A percentile compares a stretch with the other conserved stretches of the same genome.
These are phyloP conservation scores for Thelonectria olida DNA, from an alignment of 2,329 filamentous ascomycete genomes.

Conservation along the genomic window DNA sequence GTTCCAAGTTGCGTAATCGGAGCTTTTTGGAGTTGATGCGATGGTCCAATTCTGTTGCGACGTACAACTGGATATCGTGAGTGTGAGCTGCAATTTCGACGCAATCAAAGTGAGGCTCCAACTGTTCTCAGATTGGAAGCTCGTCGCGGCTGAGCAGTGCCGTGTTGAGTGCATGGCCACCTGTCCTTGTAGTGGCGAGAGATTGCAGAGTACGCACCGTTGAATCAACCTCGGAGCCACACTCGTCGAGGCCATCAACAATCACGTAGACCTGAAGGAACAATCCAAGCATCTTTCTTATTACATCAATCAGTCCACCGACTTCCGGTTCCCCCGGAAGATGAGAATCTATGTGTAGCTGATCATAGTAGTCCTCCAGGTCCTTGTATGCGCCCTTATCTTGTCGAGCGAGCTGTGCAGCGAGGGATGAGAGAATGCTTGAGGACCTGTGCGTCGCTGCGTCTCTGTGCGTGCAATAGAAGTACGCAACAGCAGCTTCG, in stretches of 20 bases:
- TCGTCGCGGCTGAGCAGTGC: constrained; percentile 23
- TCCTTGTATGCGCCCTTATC: background rate
- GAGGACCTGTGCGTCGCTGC: accelerated
- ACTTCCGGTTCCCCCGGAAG: background rate
- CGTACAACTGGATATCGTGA: constrained; percentile 19
- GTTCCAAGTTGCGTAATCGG: background rate
- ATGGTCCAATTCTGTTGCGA: background rate
- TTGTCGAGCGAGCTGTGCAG: constrained; percentile 9
- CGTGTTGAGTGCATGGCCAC: background rate
- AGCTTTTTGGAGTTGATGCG: background rate
- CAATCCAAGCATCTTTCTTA: background rate
- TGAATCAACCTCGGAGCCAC: background rate
- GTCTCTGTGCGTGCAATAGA: constrained; percentile 9
- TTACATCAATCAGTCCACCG: background rate
- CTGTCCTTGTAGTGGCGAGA: background rate
- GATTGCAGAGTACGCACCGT: background rate
- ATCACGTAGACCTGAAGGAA: background rate
- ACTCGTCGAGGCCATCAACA: constrained; percentile 7
- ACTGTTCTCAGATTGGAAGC: background rate
- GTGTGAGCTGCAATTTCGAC: constrained; percentile 23
- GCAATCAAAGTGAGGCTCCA: background rate
- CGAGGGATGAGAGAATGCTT: background rate
- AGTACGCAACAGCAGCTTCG: background rate
- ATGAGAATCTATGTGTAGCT: background rate
- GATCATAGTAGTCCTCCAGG: background rate